phyloP scores from a whole-genome alignment of 2,329 filamentous ascomycete genomes.

The Botrytis aclada region DNA sequence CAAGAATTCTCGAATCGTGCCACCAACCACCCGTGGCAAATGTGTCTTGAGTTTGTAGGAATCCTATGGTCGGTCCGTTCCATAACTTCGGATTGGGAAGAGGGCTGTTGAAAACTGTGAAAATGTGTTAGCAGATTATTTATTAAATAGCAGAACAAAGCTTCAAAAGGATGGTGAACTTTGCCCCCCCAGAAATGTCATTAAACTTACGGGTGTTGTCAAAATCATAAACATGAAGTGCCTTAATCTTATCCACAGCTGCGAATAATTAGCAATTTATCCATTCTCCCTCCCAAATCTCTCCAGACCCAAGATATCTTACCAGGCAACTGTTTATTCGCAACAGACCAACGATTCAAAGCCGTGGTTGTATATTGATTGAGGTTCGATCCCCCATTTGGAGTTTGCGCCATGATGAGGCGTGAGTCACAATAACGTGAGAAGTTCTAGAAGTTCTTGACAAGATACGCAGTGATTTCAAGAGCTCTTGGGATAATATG shows the following conservation, averaged over 20 bases:
- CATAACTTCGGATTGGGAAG: constrained; percentile 86
- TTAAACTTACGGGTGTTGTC: constrained; percentile 80
- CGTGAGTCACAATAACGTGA: constrained; percentile 22
- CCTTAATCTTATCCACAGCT: constrained; percentile 67
- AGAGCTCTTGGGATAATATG: no score
- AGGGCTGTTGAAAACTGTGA: constrained; percentile 81
- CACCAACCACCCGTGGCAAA: constrained; percentile 92
- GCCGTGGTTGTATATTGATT: constrained; percentile 61
- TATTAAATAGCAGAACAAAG: neutral
- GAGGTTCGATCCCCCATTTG: constrained; percentile 22
- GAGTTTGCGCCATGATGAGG: constrained; percentile 24
- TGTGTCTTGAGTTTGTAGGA: constrained; percentile 69
- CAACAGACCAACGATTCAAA: constrained; percentile 79
- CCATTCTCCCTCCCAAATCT: neutral
- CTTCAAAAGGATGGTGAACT: neutral
- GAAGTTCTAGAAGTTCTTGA: neutral
- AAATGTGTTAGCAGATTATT: neutral
- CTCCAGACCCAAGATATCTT: constrained; percentile 19
- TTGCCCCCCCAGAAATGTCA: neutral
- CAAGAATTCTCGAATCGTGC: constrained; percentile 86
- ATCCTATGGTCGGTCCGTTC: constrained; percentile 73
- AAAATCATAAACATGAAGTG: constrained; percentile 94
- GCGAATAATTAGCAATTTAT: constrained; percentile 24
- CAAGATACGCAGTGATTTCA: no score
- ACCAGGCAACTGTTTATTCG: constrained; percentile 70